phyloP scores from a whole-genome alignment of 2,329 filamentous ascomycete genomes.

The Colletotrichum sp. region DNA sequence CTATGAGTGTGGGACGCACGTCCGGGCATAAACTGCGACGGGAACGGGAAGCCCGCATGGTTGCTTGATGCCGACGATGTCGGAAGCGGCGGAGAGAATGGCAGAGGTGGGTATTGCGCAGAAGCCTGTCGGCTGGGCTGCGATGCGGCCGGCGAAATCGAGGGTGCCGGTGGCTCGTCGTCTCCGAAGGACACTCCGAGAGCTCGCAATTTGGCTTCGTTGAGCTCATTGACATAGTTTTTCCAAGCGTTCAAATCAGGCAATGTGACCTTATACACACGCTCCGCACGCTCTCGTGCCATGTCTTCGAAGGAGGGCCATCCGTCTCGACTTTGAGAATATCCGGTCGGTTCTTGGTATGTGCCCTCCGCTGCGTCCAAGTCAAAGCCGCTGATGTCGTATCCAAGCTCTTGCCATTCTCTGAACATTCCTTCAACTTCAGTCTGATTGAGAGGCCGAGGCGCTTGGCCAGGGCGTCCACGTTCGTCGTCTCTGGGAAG shows the following conservation, averaged over 20 bases:
- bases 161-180: conserved; percentile 69
- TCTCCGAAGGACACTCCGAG: conserved; percentile 84
- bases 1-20: conserved; percentile 64
- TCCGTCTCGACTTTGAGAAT: conserved; percentile 68
- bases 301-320: conserved; percentile 72
- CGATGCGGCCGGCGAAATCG: conserved; percentile 70
- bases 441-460: conserved; percentile 57
- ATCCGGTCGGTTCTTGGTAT: conserved; percentile 38
- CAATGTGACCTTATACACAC: conserved; percentile 67
- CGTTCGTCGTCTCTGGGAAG: conserved; percentile 72
- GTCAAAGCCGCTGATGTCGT: conserved; percentile 72
- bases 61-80: conserved; percentile 80
- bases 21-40: conserved; percentile 63
- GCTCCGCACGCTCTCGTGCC: conserved; percentile 56
- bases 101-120: conserved; percentile 74
- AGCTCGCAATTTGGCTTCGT: conserved; percentile 91
- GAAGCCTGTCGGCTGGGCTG: conserved; percentile 72
- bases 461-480: conserved; percentile 59
- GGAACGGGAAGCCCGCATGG: conserved; percentile 64
- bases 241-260: conserved; percentile 76
- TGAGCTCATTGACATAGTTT: conserved; percentile 79
- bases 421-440: conserved; percentile 68
- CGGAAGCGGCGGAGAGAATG: conserved; percentile 84
- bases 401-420: conserved; percentile 73
- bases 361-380: conserved; percentile 42